Percentiles rank a stretch among this genome's conserved stretches.
phyloP scores from a whole-genome alignment of 129 eudicot genomes.

The Ambrosia trifida region DNA sequence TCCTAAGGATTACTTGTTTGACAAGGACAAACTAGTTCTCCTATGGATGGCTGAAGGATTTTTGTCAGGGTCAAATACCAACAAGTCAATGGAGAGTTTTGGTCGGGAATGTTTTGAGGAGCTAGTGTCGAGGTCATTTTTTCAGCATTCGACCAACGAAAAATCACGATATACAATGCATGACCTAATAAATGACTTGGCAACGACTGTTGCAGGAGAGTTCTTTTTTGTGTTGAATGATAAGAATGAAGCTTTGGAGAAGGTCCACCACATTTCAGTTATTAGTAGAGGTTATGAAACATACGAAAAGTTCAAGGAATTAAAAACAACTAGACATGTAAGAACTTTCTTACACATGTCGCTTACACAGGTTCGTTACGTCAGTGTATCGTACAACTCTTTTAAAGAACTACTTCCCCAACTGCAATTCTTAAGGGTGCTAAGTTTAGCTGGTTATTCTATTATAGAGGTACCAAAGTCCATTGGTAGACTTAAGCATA shows the following conservation, averaged over 20 bases:
- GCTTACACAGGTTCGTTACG: not conserved
- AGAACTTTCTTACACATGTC: constrained; percentile 46
- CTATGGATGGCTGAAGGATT: constrained; percentile 33
- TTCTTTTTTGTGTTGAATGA: constrained; percentile 34
- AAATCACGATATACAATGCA: constrained; percentile 28
- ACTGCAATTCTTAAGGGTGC: constrained; percentile 20
- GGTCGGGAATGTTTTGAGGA: constrained; percentile 35
- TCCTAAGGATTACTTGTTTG: constrained; percentile 24
- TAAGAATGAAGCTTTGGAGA: constrained; percentile 26
- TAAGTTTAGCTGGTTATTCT: not conserved
- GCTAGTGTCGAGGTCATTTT: constrained; percentile 31
- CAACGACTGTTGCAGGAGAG: constrained; percentile 35
- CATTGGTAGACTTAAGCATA: constrained; percentile 31
- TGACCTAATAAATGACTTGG: constrained; percentile 41
- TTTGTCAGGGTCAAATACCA: not conserved
- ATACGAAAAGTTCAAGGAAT: constrained; percentile 20
- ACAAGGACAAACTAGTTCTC: constrained; percentile 2
- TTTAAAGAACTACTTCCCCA: constrained; percentile 15
- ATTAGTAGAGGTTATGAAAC: constrained; percentile 19
- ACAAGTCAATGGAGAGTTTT: constrained; percentile 34
- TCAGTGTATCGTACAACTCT: constrained; percentile 16
- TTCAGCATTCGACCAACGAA: constrained; percentile 16
- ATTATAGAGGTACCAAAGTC: constrained; percentile 28
- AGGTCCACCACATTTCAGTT: constrained; percentile 42
- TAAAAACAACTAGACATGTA: constrained; percentile 28